Percentiles rank a stretch among this genome's conserved stretches.
phyloP scores from a whole-genome alignment of 2,329 filamentous ascomycete genomes.

The Hysterium pulicare region DNA sequence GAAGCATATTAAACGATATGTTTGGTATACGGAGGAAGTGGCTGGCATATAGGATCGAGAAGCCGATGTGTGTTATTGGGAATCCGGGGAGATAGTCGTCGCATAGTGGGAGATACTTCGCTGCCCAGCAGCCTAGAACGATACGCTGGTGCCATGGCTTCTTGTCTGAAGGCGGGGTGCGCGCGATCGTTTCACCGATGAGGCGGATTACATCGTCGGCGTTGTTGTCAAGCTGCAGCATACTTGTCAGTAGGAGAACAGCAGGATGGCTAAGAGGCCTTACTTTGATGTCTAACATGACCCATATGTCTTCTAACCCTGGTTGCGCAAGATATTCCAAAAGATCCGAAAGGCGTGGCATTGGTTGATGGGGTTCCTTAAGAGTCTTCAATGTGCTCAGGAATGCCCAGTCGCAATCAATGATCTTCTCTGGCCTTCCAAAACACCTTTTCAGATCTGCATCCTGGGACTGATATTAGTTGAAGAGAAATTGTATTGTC shows the following conservation, averaged over 20 bases:
- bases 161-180: conserved; percentile 42
- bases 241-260: conserved; percentile 6
- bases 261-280: no score
- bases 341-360: conserved; percentile 73
- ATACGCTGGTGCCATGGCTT: conserved; percentile 70
- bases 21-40: conserved; percentile 66
- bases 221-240: conserved; percentile 62
- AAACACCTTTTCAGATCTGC: conserved; percentile 75
- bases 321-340: conserved; percentile 67
- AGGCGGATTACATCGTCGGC: conserved; percentile 66
- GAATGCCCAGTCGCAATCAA: conserved; percentile 73
- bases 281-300: conserved; percentile 87
- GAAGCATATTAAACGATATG: conserved; percentile 75
- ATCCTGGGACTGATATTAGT: conserved; percentile 54
- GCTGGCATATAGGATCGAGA: conserved; percentile 64
- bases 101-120: conserved; percentile 65
- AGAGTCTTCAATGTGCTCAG: conserved; percentile 66
- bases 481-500: background rate
- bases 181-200: conserved; percentile 62
- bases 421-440: conserved; percentile 67
- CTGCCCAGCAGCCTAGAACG: conserved; percentile 79
- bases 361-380: conserved; percentile 62
- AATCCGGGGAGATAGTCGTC: conserved; percentile 60
- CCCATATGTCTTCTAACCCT: conserved; percentile 67
- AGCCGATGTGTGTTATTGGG: conserved; percentile 65